Percentiles rank a stretch among this genome's conserved stretches.
phyloP scores from a whole-genome alignment of 2,329 filamentous ascomycete species.

The Trichophyton mentagrophytes region DNA sequence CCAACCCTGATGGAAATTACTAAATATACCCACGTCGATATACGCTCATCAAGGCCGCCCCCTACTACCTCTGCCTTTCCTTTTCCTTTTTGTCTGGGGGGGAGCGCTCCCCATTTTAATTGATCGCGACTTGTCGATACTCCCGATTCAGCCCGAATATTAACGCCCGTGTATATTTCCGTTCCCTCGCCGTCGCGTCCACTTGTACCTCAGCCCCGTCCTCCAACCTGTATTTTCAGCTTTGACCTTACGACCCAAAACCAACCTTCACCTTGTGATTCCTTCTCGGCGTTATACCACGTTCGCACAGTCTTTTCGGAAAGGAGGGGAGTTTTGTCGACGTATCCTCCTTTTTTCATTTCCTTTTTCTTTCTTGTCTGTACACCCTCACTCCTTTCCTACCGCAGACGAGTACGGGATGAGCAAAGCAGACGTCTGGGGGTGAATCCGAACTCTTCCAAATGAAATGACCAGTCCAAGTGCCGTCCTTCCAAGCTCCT shows the following conservation, averaged over 20 bases:
- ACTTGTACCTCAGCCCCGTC: not conserved
- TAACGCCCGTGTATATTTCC: not conserved
- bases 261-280: not conserved
- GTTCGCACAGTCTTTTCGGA: not conserved
- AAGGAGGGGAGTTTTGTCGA: not conserved
- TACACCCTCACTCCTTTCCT: not conserved
- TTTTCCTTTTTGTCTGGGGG: not conserved
- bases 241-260: slow-evolving; percentile 3
- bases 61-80: not conserved
- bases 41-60: no score
- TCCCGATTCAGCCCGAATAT: not conserved
- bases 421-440: not conserved
- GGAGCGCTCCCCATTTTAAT: not conserved
- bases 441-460: not conserved
- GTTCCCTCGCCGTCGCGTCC: not conserved
- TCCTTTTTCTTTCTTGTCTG: not conserved
- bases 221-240: not conserved
- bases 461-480: not conserved
- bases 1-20: slow-evolving; percentile 12
- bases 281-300: not conserved
- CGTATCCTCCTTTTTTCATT: not conserved
- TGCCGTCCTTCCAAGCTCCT: not conserved
- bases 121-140: not conserved
- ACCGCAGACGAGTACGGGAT: not conserved
- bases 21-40: slow-evolving; percentile 5